Base-by-base conservation (phyloP, 352 stramenopile genomes). In the Globisporangium orthogonon region DNA sequence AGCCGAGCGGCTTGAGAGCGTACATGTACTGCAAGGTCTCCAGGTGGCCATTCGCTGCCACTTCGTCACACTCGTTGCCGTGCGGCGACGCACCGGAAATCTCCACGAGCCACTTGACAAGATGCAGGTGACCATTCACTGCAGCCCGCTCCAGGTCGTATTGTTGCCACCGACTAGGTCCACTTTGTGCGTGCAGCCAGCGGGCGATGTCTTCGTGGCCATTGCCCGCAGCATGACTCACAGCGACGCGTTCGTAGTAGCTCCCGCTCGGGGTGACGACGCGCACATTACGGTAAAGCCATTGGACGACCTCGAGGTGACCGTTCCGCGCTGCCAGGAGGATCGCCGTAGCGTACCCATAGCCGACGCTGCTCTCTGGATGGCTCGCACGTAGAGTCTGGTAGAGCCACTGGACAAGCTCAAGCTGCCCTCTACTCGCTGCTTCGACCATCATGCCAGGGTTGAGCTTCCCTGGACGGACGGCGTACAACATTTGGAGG, bases 291-390 rank as follows among this genome's bases (percentile, higher is more conserved):
- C 48, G 48, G 31, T 31, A 53, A n/a, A 53, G 14, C 48, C 48
- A 53, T 31, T 53, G 33, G 48, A 53, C 48, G 30, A 53, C 48
- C 4, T 33, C 48, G 29, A 53, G 7, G 31, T 53, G 48, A 31
- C 48, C 48, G 15, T 44, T 29, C 48, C n/a, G 11, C 17, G 48
- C 30, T 39, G 23, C 47, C 29, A 39, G 7, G 28, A 13, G n/a
- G 47, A 39, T 23, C 23, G 28, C 28, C 1, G 33, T 15, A 13
- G 47, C 9, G 17, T 52, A 52, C 13, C 43, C 43, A 30, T 30
- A 48, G 43, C 43, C 43, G 43, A 30, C 43, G n/a, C 11, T 30
- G 17, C n/a, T 18, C 5, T 30, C 6, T 9, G 43, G 7, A 29
- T 13, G 10, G 18, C 43, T 48, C 17, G 43, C 43, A 7, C 43